Conservation (phyloP, 495 filamentous ascomycete species). For the Podospora tetraspora region DNA sequence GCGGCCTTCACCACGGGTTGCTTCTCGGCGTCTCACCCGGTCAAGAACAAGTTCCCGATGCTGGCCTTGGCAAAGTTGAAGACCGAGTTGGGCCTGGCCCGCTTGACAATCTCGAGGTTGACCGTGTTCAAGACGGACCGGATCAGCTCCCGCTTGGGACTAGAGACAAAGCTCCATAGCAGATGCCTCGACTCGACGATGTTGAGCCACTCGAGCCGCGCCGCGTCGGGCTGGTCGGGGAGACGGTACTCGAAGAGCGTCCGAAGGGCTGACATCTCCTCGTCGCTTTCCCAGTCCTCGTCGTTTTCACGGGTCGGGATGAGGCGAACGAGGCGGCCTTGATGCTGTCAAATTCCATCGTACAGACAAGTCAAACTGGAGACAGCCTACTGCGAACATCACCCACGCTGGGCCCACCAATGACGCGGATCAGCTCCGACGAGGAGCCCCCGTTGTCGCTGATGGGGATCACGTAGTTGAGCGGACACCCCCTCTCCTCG, state of each 20-base stretch:
- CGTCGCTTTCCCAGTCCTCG: conserved; percentile 46
- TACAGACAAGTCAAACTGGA: too few relatives aligned
- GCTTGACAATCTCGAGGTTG: conserved; percentile 87
- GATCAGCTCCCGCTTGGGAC: conserved; percentile 85
- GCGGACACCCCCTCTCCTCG: conserved; percentile 60
- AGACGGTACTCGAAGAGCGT: conserved; percentile 82
- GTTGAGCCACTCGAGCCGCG: conserved; percentile 73
- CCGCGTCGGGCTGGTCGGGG: conserved; percentile 46
- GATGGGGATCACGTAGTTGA: conserved; percentile 88
- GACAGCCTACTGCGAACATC: conserved; percentile 64
- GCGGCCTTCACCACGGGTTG: background rate
- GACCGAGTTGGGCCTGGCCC: conserved; percentile 65
- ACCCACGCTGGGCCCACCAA: conserved; percentile 84
- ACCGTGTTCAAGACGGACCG: conserved; percentile 81
- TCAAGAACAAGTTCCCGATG: conserved; percentile 92
- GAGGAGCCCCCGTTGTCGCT: conserved; percentile 92
- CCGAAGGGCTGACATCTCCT: conserved; percentile 68
- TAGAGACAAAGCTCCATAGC: conserved; percentile 71
- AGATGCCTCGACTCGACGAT: conserved; percentile 75
- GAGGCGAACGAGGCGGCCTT: conserved; percentile 83
- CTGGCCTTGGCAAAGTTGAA: conserved; percentile 87
- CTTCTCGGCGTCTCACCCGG: conserved; percentile 48
- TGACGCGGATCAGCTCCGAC: conserved; percentile 84
- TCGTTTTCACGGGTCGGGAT: conserved; percentile 52
- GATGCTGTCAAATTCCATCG: background rate